Percentiles rank a stretch among this genome's conserved stretches.
Evolutionary conservation across 78 protist species (phyloP).

Genomic region (Cavenderia fasciculata): DNA sequence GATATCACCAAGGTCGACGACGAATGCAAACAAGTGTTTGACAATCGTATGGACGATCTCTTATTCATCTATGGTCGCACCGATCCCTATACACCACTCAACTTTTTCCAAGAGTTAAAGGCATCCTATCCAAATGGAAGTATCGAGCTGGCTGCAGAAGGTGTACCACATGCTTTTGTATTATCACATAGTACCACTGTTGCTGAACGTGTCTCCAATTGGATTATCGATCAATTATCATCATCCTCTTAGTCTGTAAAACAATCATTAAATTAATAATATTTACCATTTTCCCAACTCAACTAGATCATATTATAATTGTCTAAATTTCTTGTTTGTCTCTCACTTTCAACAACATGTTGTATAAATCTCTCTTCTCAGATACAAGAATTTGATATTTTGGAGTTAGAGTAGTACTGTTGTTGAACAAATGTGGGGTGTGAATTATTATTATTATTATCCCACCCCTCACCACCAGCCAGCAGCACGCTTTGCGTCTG

Average conservation of each 20-base stretch:
- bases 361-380: too few relatives aligned
- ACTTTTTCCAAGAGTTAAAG: slow-evolving; percentile 15
- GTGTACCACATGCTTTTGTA: slow-evolving; percentile 72
- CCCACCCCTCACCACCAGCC: too few relatives aligned
- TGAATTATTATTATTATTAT: too few relatives aligned
- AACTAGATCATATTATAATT: too few relatives aligned
- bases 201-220: slow-evolving; percentile 28
- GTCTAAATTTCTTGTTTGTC: too few relatives aligned
- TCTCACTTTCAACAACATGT: too few relatives aligned
- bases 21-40: slow-evolving; percentile 18
- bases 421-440: too few relatives aligned
- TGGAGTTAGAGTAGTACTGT: too few relatives aligned
- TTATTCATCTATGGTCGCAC: slow-evolving; percentile 54
- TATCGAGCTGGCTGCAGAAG: slow-evolving; percentile 15
- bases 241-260: background rate
- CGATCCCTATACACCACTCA: slow-evolving; percentile 49
- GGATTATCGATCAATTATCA: background rate
- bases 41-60: background rate
- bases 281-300: background rate
- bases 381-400: too few relatives aligned
- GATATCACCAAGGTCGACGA: slow-evolving; percentile 40
- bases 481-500: too few relatives aligned
- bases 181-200: slow-evolving; percentile 5
- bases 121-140: slow-evolving; percentile 24
- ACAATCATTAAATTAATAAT: background rate